Base-by-base conservation (phyloP, 2,329 filamentous ascomycete species). In the Alternaria sp. region DNA sequence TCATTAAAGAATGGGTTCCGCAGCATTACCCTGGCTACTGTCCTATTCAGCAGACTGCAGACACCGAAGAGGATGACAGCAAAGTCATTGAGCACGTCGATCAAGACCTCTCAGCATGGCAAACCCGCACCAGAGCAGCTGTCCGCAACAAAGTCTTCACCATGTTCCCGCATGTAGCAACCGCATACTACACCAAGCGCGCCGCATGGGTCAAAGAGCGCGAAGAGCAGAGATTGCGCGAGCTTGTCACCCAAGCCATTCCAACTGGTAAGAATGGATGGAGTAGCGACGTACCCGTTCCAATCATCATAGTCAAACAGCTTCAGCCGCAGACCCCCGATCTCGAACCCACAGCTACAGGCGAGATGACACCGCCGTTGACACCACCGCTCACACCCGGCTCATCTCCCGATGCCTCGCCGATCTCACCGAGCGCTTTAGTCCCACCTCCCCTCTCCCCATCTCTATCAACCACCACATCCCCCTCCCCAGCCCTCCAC, bases 111-210 rank as follows among this genome's bases (percentile, higher is more conserved):
- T 43, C 67, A 8, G 10, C 43, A 13, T 76, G 73, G 73, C 70
- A 71, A 40, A 62, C 63, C 21, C 30, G 17, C 7, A 73, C 47
- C 12, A 56, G 72, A 40, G 40, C n/a, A n/a, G 43, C 44, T 0
- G 52, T 73, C n/a, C 60, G 62, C n/a, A 66, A 69, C 43, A 70
- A 65, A 40, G 65, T 73, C 25, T 74, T 77, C 60, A 69, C 67
- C 15, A 62, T 69, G 51, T 73, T 71, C 32, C 71, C 73, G 1
- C 32, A 62, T 1, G 32, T 65, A 4, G 65, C 69, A 7, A 21
- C 17, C 2, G 30, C 43, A 26, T 76, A 74, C 61, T 73, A 73
- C 52, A 51, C 26, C 28, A 76, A 75, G 57, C 67, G 63, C 6
- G 56, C 59, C 2, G 21, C 53, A 12, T 52, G 70, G 43, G 21